Evolutionary conservation across 1,284 basidiomycete genomes (phyloP).

Genomic region (Thelephora terrestris): DNA sequence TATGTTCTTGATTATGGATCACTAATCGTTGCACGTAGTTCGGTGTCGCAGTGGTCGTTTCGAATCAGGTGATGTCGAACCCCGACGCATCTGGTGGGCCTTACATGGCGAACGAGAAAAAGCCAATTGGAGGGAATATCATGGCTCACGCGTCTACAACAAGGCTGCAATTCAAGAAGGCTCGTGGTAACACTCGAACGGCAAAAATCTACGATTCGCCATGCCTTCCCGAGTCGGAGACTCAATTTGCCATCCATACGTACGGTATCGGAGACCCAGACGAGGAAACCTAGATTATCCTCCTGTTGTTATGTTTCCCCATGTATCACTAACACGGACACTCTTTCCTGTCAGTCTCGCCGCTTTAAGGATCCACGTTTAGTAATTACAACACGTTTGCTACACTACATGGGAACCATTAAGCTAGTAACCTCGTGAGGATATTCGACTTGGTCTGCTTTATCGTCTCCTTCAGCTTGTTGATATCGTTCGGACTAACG

Average conservation of each 20-base stretch:
- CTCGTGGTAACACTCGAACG: constrained; percentile 84
- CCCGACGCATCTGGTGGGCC: constrained; percentile 90
- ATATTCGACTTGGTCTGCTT: constrained; percentile 79
- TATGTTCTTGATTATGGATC: neutral
- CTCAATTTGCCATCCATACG: constrained; percentile 86
- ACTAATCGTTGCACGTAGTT: constrained; percentile 46
- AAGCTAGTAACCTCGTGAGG: constrained; percentile 76
- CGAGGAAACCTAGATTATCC: constrained; percentile 50
- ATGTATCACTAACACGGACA: constrained; percentile 1
- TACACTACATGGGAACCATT: constrained; percentile 10
- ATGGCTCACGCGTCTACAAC: constrained; percentile 96
- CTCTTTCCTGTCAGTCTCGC: neutral
- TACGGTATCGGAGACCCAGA: constrained; percentile 90
- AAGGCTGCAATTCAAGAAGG: constrained; percentile 88
- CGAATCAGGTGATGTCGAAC: constrained; percentile 98
- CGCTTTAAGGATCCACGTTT: too few species aligned
- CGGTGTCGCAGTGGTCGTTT: constrained; percentile 94
- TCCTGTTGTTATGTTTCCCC: neutral
- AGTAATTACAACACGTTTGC: neutral
- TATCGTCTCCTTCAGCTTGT: constrained; percentile 77
- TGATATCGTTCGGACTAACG: constrained; percentile 78
- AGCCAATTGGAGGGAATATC: constrained; percentile 96
- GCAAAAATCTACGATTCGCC: constrained; percentile 99
- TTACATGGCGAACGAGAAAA: constrained; percentile 88
- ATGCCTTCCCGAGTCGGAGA: constrained; percentile 95